Percentiles rank a stretch among this genome's conserved stretches.
Conservation (phyloP, 805 yeast species). For the Candida yuanshanica region DNA sequence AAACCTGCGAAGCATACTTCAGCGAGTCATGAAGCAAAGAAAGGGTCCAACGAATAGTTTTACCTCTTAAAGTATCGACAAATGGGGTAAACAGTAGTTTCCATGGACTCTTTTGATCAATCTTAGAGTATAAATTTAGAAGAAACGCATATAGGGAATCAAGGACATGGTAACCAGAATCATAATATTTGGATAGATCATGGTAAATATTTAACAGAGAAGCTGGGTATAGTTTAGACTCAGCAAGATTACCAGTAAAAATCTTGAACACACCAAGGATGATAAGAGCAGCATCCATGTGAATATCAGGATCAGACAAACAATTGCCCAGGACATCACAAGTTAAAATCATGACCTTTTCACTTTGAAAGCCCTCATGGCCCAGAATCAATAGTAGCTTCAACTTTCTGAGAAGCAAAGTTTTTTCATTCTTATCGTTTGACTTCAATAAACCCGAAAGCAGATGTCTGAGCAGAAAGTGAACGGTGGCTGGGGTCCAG, state of each 20-base stretch:
- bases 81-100: constrained; percentile 11
- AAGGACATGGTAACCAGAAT: neutral
- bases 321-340: constrained; percentile 8
- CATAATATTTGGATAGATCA: constrained; percentile 6
- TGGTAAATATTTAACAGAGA: constrained; percentile 21
- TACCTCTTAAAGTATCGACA: constrained; percentile 3
- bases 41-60: constrained; percentile 3
- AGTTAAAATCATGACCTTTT: constrained; percentile 20
- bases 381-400: constrained; percentile 32
- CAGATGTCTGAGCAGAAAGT: constrained; percentile 34
- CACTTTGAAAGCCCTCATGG: constrained; percentile 9
- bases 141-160: neutral
- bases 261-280: constrained; percentile 17
- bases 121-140: neutral
- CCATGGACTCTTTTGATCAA: constrained; percentile 10
- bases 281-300: constrained; percentile 25
- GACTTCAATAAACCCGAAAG: constrained; percentile 22
- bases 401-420: constrained; percentile 29
- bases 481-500: constrained; percentile 32
- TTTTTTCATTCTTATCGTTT: constrained; percentile 19
- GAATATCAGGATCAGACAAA: constrained; percentile 15
- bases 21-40: constrained; percentile 7
- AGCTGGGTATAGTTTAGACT: constrained; percentile 6
- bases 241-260: constrained; percentile 4
- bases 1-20: constrained; percentile 6